Base-by-base conservation (phyloP, 495 filamentous ascomycete species). In the Neurospora discreta region DNA sequence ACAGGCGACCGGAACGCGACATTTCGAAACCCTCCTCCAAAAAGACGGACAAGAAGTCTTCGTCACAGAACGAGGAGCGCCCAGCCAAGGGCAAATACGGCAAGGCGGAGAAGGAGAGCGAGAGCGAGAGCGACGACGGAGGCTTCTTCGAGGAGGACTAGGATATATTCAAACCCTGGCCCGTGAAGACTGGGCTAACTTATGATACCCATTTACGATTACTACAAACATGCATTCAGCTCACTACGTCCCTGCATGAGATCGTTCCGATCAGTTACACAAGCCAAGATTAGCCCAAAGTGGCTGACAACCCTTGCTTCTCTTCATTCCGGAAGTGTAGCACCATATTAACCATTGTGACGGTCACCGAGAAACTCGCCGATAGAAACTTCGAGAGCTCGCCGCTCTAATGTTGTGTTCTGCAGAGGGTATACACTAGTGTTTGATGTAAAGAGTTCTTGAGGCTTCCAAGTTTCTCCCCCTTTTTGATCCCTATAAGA, bases 101-200 rank as follows among this genome's bases (percentile, higher is more conserved):
- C 38, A 72, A 40, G 38, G 70, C 39, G 60, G 38, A 41, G 67
- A 33, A 36, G 23, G 73, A 68, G 16, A 73, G 73, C 6, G 74
- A 70, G 16, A 70, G 69, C 30, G 76, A 74, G 2, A 78, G 74
- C 36, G 77, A 80, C 30, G 78, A 58, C 8, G 75, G 75, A 42
- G 79, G 77, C 58, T 82, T 82, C 72, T 82, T 82, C 43, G 80
- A 82, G 60, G 71, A 78, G 71, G 69, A 73, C 38, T 69, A 68
- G 68, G 20, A 33, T 23, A n/a, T 38, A 36, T 44, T 40, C 69
- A 46, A 36, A 41, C 30, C 26, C 18, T 5, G 39, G 26, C 60
- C 38, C 39, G 20, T 16, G 52, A 15, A n/a, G 10, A 60, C 71
- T 67, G 41, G 39, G 23, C 16, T 69, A 40, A 30, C 67, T 43